Evolutionary conservation across 2,329 filamentous ascomycete species (phyloP).

Genomic region (Arthroderma sp.): DNA sequence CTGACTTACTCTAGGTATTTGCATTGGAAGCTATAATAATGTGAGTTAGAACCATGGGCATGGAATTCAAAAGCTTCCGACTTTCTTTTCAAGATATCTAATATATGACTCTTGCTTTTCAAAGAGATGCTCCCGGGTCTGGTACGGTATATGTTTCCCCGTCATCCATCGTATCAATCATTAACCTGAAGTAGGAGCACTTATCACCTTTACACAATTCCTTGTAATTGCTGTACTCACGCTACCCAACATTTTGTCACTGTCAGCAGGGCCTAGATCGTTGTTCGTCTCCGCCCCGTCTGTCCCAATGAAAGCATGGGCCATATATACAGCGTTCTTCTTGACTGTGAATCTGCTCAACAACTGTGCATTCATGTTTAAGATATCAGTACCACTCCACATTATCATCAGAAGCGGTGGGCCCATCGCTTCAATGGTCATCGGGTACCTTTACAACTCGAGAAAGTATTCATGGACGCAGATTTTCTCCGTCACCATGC

Average conservation of each 20-base stretch:
- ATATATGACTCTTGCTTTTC: background rate
- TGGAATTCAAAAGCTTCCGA: background rate
- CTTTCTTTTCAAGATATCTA: background rate
- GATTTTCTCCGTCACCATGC: slow-evolving; percentile 62
- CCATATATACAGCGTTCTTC: slow-evolving; percentile 79
- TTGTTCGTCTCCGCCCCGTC: slow-evolving; percentile 64
- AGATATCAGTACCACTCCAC: slow-evolving; percentile 90
- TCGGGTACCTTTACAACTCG: slow-evolving; percentile 67
- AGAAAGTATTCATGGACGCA: slow-evolving; percentile 74
- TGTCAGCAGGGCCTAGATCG: slow-evolving; percentile 43
- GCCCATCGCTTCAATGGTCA: slow-evolving; percentile 86
- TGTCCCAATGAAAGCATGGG: slow-evolving; percentile 74
- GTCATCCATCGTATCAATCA: background rate
- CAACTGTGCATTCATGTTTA: slow-evolving; percentile 94
- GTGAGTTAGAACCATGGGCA: slow-evolving; percentile 38
- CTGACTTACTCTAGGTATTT: slow-evolving; percentile 54
- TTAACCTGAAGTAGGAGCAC: slow-evolving; percentile 46
- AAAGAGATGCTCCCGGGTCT: slow-evolving; percentile 67
- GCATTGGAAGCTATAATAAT: slow-evolving; percentile 90
- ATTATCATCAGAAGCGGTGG: slow-evolving; percentile 93
- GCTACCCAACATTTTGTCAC: slow-evolving; percentile 61
- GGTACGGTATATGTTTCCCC: slow-evolving; percentile 39
- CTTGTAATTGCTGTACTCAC: slow-evolving; percentile 68
- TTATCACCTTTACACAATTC: slow-evolving; percentile 83
- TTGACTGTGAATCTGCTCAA: slow-evolving; percentile 91